A percentile compares a stretch with the other conserved stretches of the same genome.
phyloP scores from a whole-genome alignment of 192 early-diverging fungal species.

The Coemansia sp. region DNA sequence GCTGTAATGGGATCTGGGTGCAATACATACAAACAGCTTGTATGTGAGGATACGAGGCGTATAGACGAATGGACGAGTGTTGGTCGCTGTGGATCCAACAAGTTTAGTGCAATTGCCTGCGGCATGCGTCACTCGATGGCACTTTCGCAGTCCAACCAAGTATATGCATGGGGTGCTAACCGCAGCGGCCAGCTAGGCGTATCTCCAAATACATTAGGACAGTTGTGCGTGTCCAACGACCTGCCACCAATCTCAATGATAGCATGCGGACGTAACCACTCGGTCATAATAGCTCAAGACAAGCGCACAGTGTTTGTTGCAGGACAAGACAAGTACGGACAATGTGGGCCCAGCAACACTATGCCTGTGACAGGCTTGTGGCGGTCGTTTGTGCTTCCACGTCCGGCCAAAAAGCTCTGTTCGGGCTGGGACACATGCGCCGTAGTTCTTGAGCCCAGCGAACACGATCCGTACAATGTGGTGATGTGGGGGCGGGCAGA shows the following conservation, averaged over 20 bases:
- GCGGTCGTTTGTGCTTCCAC: constrained; percentile 14
- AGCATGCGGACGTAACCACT: constrained; percentile 67
- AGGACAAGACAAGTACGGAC: constrained; percentile 67
- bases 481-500: constrained; percentile 76
- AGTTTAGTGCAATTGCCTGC: constrained; percentile 50
- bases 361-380: constrained; percentile 3
- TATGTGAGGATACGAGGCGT: not conserved
- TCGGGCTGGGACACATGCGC: constrained; percentile 53
- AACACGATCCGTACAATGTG: constrained; percentile 33
- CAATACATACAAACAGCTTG: constrained; percentile 37
- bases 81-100: no score
- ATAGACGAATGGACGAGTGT: not conserved
- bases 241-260: constrained; percentile 54
- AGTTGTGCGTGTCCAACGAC: constrained; percentile 8
- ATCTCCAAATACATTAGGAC: not conserved
- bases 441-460: constrained; percentile 63
- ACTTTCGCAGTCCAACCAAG: constrained; percentile 38
- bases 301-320: constrained; percentile 52
- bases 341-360: constrained; percentile 49
- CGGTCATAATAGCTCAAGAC: constrained; percentile 52
- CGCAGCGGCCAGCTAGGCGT: constrained; percentile 64
- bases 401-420: constrained; percentile 21
- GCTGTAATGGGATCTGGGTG: no score
- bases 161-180: constrained; percentile 67
- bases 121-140: constrained; percentile 68